Evolutionary conservation across 306 rosid species (phyloP).

Genomic region (Senna tora): DNA sequence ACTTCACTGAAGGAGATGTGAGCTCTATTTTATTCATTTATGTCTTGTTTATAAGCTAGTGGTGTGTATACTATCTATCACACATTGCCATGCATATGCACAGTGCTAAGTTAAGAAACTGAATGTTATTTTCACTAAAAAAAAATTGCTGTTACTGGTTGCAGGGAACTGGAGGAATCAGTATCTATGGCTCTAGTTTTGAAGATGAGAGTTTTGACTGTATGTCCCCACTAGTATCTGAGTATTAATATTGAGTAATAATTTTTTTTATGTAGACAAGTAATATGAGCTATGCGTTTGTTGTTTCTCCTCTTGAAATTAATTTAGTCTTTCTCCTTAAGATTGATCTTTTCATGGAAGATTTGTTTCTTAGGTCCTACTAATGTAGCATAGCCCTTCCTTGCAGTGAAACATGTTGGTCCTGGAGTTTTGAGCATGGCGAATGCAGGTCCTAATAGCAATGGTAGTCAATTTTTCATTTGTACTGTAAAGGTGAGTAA

Average conservation of each 20-base stretch:
- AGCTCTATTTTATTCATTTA: conserved; percentile 32
- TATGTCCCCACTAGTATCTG: conserved; percentile 46
- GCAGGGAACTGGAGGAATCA: conserved; percentile 95
- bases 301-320: conserved; percentile 10
- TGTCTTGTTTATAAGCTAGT: conserved; percentile 4
- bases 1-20: conserved; percentile 88
- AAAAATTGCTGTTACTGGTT: conserved; percentile 36
- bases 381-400: conserved; percentile 26
- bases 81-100: conserved; percentile 17
- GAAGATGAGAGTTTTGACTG: conserved; percentile 80
- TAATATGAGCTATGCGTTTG: conserved; percentile 16
- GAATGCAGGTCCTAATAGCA: conserved; percentile 87
- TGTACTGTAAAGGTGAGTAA: conserved; percentile 85
- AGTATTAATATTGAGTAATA: conserved; percentile 17
- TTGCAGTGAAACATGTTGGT: conserved; percentile 90
- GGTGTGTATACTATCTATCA: conserved; percentile 17
- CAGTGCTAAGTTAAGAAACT: background rate
- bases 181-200: conserved; percentile 84
- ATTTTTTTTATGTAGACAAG: conserved; percentile 10
- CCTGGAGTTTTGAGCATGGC: conserved; percentile 99
- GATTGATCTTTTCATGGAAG: conserved; percentile 9
- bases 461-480: conserved; percentile 92
- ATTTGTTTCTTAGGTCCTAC: background rate
- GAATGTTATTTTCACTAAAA: conserved; percentile 31
- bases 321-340: background rate